Base-by-base conservation (phyloP, 2,329 filamentous ascomycete genomes). In the Microsporum audouinii region DNA sequence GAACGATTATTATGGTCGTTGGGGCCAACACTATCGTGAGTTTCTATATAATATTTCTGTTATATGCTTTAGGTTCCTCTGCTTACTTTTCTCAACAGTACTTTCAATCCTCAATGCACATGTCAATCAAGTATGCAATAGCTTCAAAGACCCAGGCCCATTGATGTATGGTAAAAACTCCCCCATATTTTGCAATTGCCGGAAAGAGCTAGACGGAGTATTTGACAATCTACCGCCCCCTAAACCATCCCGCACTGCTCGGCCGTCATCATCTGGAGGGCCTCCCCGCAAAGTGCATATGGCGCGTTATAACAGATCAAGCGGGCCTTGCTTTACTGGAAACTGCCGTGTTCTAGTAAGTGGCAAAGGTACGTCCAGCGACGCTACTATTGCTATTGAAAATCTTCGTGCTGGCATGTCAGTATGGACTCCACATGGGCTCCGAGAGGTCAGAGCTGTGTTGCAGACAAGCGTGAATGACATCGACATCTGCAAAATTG, bases 141-240 rank as follows among this genome's bases (percentile, higher is more conserved):
- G 79, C 0, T 85, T 85, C 77, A 84, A 84, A 66, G 84, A 86
- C 62, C 73, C 79, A 0, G 83, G 83, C 0, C 81, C 83, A 2
- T 75, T 82, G 5, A 74, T 77, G 63, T 86, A 85, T 65, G 78
- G 82, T 14, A 66, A 66, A 0, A 68, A 76, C 0, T 83, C 79
- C 58, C 75, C 78, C 0, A 72, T 85, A 2, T 86, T 86, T 67
- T 68, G 70, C 12, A 64, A 69, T 4, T 84, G 79, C 66, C 73
- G 81, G 6, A 74, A 81, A 56, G 65, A 70, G 1, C 76, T 85
- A 0, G 79, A 83, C 61, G 65, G 65, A 0, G 77, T 77, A 0
- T 74, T 74, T 62, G 72, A 75, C 60, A 69, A 68, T 34, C 66
- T 73, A 41, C 68, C 65, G 55, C 62, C 66, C 1, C 68, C 66